Conservation (phyloP, 257 asterid genomes). For the Solanum arcanum region DNA sequence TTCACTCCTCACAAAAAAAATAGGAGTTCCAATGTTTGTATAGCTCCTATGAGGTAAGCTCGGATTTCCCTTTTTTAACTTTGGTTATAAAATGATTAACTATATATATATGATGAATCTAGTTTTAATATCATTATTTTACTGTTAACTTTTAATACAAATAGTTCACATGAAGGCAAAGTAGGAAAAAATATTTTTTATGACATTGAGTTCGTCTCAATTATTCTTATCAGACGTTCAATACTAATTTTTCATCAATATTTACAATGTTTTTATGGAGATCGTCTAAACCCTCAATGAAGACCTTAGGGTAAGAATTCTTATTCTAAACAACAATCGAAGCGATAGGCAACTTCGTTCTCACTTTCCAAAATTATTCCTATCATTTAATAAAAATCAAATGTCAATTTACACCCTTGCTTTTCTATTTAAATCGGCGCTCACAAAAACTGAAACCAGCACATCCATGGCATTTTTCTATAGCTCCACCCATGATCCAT, state of each 20-base stretch:
- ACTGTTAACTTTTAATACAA: too few relatives aligned
- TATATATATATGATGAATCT: too few relatives aligned
- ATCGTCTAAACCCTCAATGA: constrained; percentile 5
- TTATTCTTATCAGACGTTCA: constrained; percentile 28
- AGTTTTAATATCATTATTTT: too few relatives aligned
- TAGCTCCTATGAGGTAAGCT: too few relatives aligned
- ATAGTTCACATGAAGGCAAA: too few relatives aligned
- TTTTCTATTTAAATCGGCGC: constrained; percentile 33
- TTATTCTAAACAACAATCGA: constrained; percentile 58
- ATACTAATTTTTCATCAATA: constrained; percentile 2
- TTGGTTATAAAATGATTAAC: too few relatives aligned
- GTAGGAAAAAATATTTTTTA: too few relatives aligned
- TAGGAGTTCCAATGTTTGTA: too few relatives aligned
- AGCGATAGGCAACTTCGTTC: constrained; percentile 32
- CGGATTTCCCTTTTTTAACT: too few relatives aligned
- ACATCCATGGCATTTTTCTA: neutral
- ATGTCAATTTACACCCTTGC: constrained; percentile 15
- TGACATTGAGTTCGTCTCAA: neutral
- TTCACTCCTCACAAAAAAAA: too few relatives aligned
- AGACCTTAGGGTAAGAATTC: constrained; percentile 50
- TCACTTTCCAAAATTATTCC: constrained; percentile 39
- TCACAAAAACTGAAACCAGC: constrained; percentile 35
- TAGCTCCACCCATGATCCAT: constrained; percentile 55
- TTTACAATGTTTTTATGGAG: neutral
- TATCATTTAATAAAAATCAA: constrained; percentile 65